Base-by-base conservation (phyloP, 805 yeast species). In the Priceomyces fermenticarens region DNA sequence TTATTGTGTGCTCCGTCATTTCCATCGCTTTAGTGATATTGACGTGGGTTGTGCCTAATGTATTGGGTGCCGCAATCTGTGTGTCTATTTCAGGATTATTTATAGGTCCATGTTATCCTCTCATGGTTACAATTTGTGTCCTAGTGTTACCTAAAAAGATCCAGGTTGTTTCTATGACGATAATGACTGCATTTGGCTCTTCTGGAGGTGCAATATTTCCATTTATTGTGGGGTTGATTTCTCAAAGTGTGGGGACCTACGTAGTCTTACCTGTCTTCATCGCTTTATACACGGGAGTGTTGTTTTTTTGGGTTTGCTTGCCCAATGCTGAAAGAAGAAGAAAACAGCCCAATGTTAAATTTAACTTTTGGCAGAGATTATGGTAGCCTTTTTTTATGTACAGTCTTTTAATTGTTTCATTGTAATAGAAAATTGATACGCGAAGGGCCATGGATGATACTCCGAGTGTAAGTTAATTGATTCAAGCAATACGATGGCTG, bases 31-130 rank as follows among this genome's bases (percentile, higher is more conserved):
- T 72, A 36, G 68, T 70, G 17, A 35, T 69, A 1, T 41, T 78
- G 8, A 57, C 75, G 2, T 80, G 85, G 85, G 61, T 65, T 1
- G 53, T 79, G 7, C 73, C 77, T 4, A 53, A 57, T 32, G 52
- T 73, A 11, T 56, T 66, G 10, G 75, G 57, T 2, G 76, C 76
- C 23, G 79, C 79, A 3, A 62, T 75, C 1, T 63, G 67, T 37
- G 69, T 73, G 23, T 62, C 81, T 4, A 40, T 74, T 1, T 66
- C 76, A 20, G 91, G 90, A 2, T 54, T 80, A 2, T 75, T 74
- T 49, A 73, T 81, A 30, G 91, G 90, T 0, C 90, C 90, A 1
- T 63, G 80, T 28, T 85, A 81, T 58, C 75, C 72, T n/a, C 57
- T 77, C 48, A 63, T 75, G 74, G 57, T 77, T 32, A 62, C 76